These are phyloP conservation scores for Pseudophaeomoniella oleicola DNA, from an alignment of 2,329 filamentous ascomycete genomes.

Conservation along the genomic window DNA sequence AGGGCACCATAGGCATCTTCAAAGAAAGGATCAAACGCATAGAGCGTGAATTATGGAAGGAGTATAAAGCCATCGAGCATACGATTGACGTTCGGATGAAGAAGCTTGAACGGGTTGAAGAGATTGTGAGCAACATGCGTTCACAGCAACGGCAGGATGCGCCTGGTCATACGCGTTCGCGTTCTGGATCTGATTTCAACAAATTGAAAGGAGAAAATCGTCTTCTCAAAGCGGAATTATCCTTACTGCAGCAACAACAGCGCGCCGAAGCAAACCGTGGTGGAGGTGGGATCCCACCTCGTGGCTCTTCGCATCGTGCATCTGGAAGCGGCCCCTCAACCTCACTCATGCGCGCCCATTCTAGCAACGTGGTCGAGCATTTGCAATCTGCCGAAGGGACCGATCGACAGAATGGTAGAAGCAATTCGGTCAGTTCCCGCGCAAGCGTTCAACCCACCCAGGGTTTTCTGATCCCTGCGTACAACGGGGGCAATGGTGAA, in stretches of 20 bases:
- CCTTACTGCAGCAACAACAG: conserved; percentile 43
- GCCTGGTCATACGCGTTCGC: too few species aligned
- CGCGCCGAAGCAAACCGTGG: conserved; percentile 1
- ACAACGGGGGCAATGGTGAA: conserved; percentile 13
- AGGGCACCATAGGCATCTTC: conserved; percentile 64
- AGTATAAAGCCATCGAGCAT: conserved; percentile 75
- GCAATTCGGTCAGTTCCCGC: background rate
- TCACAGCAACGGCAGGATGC: conserved; percentile 12
- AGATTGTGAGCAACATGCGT: conserved; percentile 24
- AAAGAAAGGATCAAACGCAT: conserved; percentile 65
- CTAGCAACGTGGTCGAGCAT: conserved; percentile 34
- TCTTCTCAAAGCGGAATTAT: conserved; percentile 44
- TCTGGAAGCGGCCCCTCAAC: conserved; percentile 7
- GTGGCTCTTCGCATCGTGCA: conserved; percentile 18
- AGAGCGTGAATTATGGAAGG: conserved; percentile 81
- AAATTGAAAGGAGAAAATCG: conserved; percentile 48
- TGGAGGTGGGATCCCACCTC: conserved; percentile 11
- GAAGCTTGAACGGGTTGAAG: conserved; percentile 76
- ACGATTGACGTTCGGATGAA: conserved; percentile 67
- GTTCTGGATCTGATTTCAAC: conserved; percentile 36
- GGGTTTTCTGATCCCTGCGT: conserved; percentile 13
- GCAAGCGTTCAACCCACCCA: background rate
- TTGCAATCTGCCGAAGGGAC: conserved; percentile 6
- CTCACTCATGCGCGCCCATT: conserved; percentile 38
- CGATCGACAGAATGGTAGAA: background rate